Evolutionary conservation across 768 basidiomycete species (phyloP), one percentile per base, ranked within the genome.

Genomic region (Sistotremastrum suecicum): DNA sequence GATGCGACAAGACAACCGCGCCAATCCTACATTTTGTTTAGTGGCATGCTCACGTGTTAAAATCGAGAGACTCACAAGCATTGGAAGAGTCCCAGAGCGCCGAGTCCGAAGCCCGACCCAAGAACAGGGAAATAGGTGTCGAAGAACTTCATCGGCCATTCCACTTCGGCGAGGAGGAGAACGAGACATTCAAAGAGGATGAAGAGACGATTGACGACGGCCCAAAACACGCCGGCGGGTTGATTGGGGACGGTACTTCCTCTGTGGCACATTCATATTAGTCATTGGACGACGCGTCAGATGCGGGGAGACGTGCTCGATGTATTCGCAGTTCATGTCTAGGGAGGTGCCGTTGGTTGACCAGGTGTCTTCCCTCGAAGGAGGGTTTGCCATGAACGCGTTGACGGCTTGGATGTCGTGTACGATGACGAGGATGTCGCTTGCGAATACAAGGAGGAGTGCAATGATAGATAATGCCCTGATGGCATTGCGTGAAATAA

Each of bases 171-270:
- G 47, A 90, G 62, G 50, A 90, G 62, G 56, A 94, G 78, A 33
- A 88, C 68, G 55, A 90, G 60, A 50, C 81, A 74, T 66, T 91
- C 84, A 61, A 84, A 79, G 50, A 90, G 76, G 60, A 94, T 87
- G 60, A 94, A 74, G 46, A 94, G 71, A 49, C 86, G 72, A 62
- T 88, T 87, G 51, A 92, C 66, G 50, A 94, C 78, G 4, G 86
- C 84, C 85, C 89, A 95, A 65, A 95, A 94, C 6, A 76, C 74
- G 30, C 90, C 90, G 20, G 85, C 90, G 32, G 85, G 74, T 60
- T 94, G 89, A 61, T 88, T 87, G 3, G 90, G 90, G 4, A 95
- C 87, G 3, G 87, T 87, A 60, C 80, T 85, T 41, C 61, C 55
- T 48, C 76, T 82, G 51, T 65, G 75, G 46, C 46, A 50, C 41